Evolutionary conservation across 2,329 filamentous ascomycete species (phyloP).

Genomic region (Colletotrichum spaethianum): DNA sequence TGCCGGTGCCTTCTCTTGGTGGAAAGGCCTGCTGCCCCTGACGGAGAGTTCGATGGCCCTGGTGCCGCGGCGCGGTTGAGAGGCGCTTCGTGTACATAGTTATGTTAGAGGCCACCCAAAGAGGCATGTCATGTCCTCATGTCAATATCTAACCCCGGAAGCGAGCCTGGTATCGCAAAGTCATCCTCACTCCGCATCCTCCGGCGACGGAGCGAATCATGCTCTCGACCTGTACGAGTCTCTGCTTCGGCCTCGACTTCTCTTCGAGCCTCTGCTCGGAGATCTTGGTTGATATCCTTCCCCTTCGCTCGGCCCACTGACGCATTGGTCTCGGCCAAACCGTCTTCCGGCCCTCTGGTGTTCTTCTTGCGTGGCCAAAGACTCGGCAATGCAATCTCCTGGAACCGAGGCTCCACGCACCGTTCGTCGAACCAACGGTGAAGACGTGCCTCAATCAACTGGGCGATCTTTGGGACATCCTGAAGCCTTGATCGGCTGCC

Average conservation of each 20-base stretch:
- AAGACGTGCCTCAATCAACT: constrained; percentile 83
- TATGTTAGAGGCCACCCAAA: not conserved
- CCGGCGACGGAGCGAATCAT: constrained; percentile 56
- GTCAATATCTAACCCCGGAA: constrained; percentile 56
- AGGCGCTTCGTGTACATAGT: constrained; percentile 1
- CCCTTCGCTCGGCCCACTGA: constrained; percentile 69
- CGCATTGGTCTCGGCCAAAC: constrained; percentile 59
- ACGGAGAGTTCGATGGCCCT: constrained; percentile 75
- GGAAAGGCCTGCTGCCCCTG: constrained; percentile 77
- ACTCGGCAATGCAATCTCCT: constrained; percentile 86
- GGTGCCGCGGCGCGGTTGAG: constrained; percentile 38
- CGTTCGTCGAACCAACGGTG: constrained; percentile 92
- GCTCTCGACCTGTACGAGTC: constrained; percentile 52
- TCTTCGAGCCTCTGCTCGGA: constrained; percentile 65
- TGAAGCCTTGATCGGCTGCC: constrained; percentile 85
- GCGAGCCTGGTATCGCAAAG: constrained; percentile 63
- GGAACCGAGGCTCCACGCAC: constrained; percentile 87
- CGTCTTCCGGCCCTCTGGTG: constrained; percentile 79
- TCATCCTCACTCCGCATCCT: constrained; percentile 55
- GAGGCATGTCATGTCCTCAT: constrained; percentile 40
- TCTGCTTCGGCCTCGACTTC: constrained; percentile 62
- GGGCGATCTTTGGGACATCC: constrained; percentile 90
- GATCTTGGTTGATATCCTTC: constrained; percentile 65
- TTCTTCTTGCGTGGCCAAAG: constrained; percentile 90
- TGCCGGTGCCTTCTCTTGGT: constrained; percentile 80